These are phyloP conservation scores for Camelina neglecta DNA, from an alignment of 345 rosid genomes.

Conservation along the genomic window DNA sequence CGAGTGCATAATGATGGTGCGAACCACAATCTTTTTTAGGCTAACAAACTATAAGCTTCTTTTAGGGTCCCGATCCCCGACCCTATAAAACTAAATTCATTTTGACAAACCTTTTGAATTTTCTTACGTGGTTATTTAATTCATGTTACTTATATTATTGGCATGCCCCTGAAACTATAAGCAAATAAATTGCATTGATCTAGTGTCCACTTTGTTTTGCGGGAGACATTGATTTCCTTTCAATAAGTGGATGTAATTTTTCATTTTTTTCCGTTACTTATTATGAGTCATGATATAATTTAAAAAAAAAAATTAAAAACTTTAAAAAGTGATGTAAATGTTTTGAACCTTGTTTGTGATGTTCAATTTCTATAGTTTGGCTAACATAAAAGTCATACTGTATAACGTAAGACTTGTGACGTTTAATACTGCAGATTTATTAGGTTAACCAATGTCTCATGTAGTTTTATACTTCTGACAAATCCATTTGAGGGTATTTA, in stretches of 20 bases:
- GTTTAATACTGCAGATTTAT: not conserved
- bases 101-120: not conserved
- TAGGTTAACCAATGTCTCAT: not conserved
- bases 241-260: conserved; percentile 16
- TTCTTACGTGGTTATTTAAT: not conserved
- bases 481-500: not conserved
- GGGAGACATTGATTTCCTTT: conserved; percentile 23
- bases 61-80: conserved; percentile 39
- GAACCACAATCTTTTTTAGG: conserved; percentile 38
- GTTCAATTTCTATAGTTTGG: not conserved
- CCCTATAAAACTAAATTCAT: not conserved
- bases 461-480: not conserved
- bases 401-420: not conserved
- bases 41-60: conserved; percentile 27
- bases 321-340: not conserved
- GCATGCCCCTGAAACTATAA: conserved; percentile 12
- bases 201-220: conserved; percentile 39
- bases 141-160: conserved; percentile 24
- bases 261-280: not conserved
- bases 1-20: conserved; percentile 43
- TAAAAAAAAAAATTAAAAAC: not conserved
- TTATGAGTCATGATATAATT: conserved; percentile 4
- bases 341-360: conserved; percentile 7
- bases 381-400: not conserved
- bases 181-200: conserved; percentile 30